Percentiles rank a stretch among this genome's conserved stretches.
Conservation (phyloP, 352 stramenopile genomes). For the Thalassiosira hispida region DNA sequence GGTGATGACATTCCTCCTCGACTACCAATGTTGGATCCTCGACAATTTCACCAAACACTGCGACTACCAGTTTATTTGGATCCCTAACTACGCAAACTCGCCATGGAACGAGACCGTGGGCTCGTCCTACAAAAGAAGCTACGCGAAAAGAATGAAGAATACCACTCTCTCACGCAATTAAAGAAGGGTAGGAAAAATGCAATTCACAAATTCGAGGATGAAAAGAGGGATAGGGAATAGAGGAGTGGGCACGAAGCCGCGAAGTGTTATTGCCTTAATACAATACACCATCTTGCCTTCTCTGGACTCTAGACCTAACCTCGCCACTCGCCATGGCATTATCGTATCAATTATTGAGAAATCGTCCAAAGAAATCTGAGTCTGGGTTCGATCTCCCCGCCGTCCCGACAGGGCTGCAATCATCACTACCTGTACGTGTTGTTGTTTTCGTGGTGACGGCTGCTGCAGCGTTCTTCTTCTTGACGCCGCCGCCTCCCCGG, state of each 20-base stretch:
- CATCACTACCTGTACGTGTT: too few relatives aligned
- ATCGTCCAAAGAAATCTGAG: neutral
- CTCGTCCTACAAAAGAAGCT: slow-evolving; percentile 46
- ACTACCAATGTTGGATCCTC: slow-evolving; percentile 72
- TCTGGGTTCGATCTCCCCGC: too few relatives aligned
- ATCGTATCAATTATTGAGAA: neutral
- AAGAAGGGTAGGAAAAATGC: slow-evolving; percentile 26
- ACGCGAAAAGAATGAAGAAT: slow-evolving; percentile 56
- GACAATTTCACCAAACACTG: slow-evolving; percentile 66
- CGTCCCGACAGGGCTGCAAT: too few relatives aligned
- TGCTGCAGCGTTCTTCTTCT: neutral
- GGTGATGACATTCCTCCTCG: slow-evolving; percentile 72
- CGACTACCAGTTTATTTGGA: slow-evolving; percentile 47
- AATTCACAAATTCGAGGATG: slow-evolving; percentile 37
- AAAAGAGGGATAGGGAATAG: slow-evolving; percentile 35
- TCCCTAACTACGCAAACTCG: slow-evolving; percentile 41
- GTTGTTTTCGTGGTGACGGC: too few relatives aligned
- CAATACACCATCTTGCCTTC: too few relatives aligned
- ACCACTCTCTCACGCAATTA: slow-evolving; percentile 21
- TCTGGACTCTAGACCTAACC: too few relatives aligned
- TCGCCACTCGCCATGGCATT: too few relatives aligned
- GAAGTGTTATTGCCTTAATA: neutral
- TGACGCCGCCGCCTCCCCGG: neutral
- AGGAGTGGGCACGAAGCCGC: slow-evolving; percentile 32
- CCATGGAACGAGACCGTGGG: slow-evolving; percentile 37